Conservation (phyloP, 2,329 filamentous ascomycete genomes). For the Trichoderma sp. region DNA sequence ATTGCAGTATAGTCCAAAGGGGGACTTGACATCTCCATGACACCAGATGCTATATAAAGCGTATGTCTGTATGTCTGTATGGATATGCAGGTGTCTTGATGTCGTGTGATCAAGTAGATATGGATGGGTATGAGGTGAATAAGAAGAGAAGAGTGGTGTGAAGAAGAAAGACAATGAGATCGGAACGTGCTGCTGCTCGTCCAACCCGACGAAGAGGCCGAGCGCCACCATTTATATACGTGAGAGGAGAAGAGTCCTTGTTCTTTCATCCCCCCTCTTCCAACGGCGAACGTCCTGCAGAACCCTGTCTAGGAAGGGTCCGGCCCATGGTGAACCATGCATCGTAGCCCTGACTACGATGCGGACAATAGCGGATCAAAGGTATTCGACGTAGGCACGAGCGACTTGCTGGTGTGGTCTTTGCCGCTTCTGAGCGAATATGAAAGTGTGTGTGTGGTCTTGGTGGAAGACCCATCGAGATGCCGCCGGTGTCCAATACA, state of each 20-base stretch:
- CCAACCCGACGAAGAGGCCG: constrained; percentile 12
- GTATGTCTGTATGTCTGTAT: neutral
- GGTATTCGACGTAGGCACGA: neutral
- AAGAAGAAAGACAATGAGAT: neutral
- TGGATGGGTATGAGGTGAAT: neutral
- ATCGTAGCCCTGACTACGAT: constrained; percentile 15
- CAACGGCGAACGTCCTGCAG: neutral
- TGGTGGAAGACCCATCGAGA: constrained; percentile 9
- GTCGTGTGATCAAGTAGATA: neutral
- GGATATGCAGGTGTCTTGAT: neutral
- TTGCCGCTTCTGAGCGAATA: neutral
- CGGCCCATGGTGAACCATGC: constrained; percentile 1
- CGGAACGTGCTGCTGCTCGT: neutral
- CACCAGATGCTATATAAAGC: neutral
- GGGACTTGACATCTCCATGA: constrained; percentile 24
- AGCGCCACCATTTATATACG: constrained; percentile 17
- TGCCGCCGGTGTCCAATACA: constrained; percentile 9
- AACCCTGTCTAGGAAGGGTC: neutral
- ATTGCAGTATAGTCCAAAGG: constrained; percentile 5
- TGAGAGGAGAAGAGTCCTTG: neutral
- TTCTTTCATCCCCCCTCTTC: neutral
- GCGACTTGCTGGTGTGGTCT: neutral
- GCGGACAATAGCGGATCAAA: neutral
- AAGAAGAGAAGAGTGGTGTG: neutral
- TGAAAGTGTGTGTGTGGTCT: constrained; percentile 10